Evolutionary conservation across 768 basidiomycete genomes (phyloP), one percentile per base, ranked within the genome.

Genomic region (Trametes cubensis): DNA sequence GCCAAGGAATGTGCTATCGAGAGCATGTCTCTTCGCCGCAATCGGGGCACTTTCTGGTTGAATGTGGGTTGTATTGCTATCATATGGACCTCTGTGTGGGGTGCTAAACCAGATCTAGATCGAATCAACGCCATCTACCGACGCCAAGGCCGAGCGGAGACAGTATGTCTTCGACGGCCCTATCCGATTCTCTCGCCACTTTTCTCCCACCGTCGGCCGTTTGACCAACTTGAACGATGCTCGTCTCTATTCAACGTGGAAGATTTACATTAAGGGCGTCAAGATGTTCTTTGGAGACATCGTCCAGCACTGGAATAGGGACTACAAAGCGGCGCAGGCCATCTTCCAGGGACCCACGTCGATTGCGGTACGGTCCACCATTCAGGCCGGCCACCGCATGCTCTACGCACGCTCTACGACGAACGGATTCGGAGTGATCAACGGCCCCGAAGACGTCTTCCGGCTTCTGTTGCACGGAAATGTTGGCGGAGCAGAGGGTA

Each of bases 191-290:
- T 85, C 89, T 14, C 78, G 82, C 4, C 89, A 92, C 69, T 83
- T 77, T 73, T 90, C 88, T 4, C 89, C 89, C 0, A 86, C 85
- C 0, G 79, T 89, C 45, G 90, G 90, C 26, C 76, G 74, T 4
- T 73, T 91, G 34, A 86, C 88, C 18, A 83, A 84, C 61, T 71
- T 87, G 55, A 81, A 85, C 68, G 83, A 85, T 62, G 79, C 77
- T 0, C 83, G 87, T 0, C 76, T 90, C 23, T 92, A 91, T 70
- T 85, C 87, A 40, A 92, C 90, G 1, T 92, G 91, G 90, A 91
- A 91, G 70, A 80, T 77, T 65, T 87, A 84, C 67, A 76, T 91
- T 70, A 80, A 80, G 55, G 87, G 84, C 20, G 72, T 90, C 1
- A 81, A 78, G 3, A 71, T 80, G 8, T 83, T 83, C 72, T 89